Evolutionary conservation across 129 eudicot species (phyloP).

Genomic region (Lactuca saligna): DNA sequence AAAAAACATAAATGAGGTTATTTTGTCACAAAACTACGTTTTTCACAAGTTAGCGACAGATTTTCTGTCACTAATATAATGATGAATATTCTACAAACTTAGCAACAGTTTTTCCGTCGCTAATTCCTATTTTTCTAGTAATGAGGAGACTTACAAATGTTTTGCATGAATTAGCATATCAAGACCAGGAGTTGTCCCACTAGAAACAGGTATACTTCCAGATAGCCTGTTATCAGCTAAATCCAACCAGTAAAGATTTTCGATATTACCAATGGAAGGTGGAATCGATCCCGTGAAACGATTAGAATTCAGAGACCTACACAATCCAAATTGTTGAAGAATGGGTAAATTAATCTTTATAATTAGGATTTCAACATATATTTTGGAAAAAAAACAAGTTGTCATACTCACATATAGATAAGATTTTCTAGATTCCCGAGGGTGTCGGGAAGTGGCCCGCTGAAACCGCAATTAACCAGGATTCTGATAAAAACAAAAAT

Average conservation of each 20-base stretch:
- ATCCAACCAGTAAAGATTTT: constrained; percentile 83
- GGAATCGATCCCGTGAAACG: constrained; percentile 73
- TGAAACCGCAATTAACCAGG: constrained; percentile 71
- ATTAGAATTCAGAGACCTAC: constrained; percentile 77
- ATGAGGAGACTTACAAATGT: constrained; percentile 65
- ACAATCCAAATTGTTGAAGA: constrained; percentile 4
- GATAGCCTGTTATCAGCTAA: constrained; percentile 70
- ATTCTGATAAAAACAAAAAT: constrained; percentile 46
- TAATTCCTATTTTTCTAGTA: not conserved
- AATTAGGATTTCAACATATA: not conserved
- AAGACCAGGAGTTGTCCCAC: constrained; percentile 62
- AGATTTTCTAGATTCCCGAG: constrained; percentile 65
- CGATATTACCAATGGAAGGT: constrained; percentile 64
- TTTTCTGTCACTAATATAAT: too few relatives aligned
- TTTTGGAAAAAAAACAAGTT: not conserved
- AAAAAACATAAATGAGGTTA: too few relatives aligned
- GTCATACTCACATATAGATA: constrained; percentile 54
- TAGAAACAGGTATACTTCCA: constrained; percentile 81
- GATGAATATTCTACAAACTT: too few relatives aligned
- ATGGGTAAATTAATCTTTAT: not conserved
- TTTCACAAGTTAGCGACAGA: too few relatives aligned
- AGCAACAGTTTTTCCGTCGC: not conserved
- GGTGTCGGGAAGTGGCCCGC: constrained; percentile 65
- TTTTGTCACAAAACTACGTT: too few relatives aligned
- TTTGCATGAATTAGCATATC: constrained; percentile 61